Conservation (phyloP, 1,284 basidiomycete species). For the Coriolopsis trogii region DNA sequence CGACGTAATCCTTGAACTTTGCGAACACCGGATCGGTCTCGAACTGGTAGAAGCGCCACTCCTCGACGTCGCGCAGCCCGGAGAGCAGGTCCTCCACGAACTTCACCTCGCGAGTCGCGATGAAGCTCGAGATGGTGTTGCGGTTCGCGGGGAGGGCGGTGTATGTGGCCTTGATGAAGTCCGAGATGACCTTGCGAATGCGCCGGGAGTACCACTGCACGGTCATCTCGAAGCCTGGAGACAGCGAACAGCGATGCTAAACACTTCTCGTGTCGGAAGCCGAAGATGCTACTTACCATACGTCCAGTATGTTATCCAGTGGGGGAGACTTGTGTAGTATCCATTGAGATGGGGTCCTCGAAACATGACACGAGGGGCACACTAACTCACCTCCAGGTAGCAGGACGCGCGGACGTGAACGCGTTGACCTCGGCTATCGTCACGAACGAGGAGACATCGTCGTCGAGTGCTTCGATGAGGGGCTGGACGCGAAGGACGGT, state of each 20-base stretch:
- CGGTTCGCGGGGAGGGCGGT: not conserved
- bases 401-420: conserved; percentile 31
- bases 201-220: conserved; percentile 19
- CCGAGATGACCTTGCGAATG: conserved; percentile 10
- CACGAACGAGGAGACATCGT: conserved; percentile 36
- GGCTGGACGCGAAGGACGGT: conserved; percentile 22
- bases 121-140: not conserved
- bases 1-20: conserved; percentile 25
- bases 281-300: conserved; percentile 15
- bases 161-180: not conserved
- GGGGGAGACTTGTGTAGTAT: conserved; percentile 23
- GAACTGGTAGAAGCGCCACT: not conserved
- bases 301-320: conserved; percentile 27
- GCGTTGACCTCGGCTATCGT: conserved; percentile 36
- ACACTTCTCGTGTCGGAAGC: not conserved
- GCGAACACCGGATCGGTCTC: conserved; percentile 5
- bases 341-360: no score
- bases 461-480: conserved; percentile 36
- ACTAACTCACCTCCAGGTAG: conserved; percentile 36
- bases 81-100: conserved; percentile 7
- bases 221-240: conserved; percentile 16
- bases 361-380: not conserved
- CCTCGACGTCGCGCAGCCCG: not conserved
- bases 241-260: not conserved
- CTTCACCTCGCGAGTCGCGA: not conserved